These are phyloP conservation scores for Kluyveromyces dobzhanskii DNA, from an alignment of 805 yeast genomes.

Conservation along the genomic window DNA sequence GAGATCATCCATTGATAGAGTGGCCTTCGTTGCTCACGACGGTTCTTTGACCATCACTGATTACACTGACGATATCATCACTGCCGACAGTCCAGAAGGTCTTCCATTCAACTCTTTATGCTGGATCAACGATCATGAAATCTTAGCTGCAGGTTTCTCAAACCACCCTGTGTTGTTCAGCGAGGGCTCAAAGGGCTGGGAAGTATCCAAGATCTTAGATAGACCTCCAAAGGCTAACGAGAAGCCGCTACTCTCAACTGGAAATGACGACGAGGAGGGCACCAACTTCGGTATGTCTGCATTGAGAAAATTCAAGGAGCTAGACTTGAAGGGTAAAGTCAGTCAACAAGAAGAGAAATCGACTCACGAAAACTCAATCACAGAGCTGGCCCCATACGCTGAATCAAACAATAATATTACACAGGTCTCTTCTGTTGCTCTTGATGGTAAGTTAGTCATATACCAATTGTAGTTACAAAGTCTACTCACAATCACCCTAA, in stretches of 20 bases:
- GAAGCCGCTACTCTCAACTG: constrained; percentile 14
- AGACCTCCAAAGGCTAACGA: constrained; percentile 23
- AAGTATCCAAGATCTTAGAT: constrained; percentile 50
- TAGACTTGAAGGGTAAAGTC: constrained; percentile 88
- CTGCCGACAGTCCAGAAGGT: constrained; percentile 30
- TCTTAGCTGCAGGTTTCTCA: constrained; percentile 87
- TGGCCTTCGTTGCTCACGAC: constrained; percentile 83
- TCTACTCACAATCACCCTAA: too few relatives aligned
- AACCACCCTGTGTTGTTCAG: constrained; percentile 82
- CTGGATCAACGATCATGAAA: constrained; percentile 56
- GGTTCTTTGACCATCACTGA: constrained; percentile 74
- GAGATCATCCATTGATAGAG: constrained; percentile 66
- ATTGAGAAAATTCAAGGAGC: constrained; percentile 86
- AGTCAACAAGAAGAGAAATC: constrained; percentile 44
- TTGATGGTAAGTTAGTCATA: constrained; percentile 86
- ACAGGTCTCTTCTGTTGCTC: constrained; percentile 66
- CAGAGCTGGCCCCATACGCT: constrained; percentile 48
- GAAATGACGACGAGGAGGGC: constrained; percentile 40
- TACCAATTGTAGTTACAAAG: constrained; percentile 47
- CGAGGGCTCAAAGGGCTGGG: constrained; percentile 63
- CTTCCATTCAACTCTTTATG: constrained; percentile 75
- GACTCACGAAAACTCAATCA: constrained; percentile 86
- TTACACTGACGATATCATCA: constrained; percentile 28
- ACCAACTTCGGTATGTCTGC: constrained; percentile 61
- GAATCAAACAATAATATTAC: constrained; percentile 44